Evolutionary conservation across 2,329 filamentous ascomycete genomes (phyloP).

Genomic region (Fusarium dimerum): DNA sequence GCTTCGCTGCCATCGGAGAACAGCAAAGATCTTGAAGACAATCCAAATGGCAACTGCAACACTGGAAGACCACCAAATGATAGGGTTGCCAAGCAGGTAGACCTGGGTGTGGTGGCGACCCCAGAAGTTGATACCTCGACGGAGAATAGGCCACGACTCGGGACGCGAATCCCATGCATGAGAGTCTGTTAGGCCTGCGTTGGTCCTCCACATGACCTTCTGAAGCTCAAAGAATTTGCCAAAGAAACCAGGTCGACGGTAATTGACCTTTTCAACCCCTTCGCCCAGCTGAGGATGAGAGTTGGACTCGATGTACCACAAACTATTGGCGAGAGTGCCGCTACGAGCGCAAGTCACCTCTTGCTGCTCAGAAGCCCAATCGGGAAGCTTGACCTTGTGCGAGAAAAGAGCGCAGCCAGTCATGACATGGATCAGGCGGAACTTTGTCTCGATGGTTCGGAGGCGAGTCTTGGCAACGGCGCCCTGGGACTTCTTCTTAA

Average conservation of each 20-base stretch:
- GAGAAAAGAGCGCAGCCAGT: conserved; percentile 95
- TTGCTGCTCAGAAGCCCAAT: conserved; percentile 97
- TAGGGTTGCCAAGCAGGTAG: conserved; percentile 91
- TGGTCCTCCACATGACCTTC: conserved; percentile 98
- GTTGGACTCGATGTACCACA: conserved; percentile 97
- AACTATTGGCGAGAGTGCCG: conserved; percentile 89
- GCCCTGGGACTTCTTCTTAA: conserved; percentile 83
- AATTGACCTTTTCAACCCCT: conserved; percentile 91
- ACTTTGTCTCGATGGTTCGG: conserved; percentile 95
- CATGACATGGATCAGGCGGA: conserved; percentile 94
- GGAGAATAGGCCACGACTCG: conserved; percentile 86
- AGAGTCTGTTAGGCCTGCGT: conserved; percentile 92
- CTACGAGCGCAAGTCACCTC: conserved; percentile 96
- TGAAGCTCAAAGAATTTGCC: conserved; percentile 98
- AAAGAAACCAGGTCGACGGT: conserved; percentile 90
- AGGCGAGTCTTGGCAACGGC: conserved; percentile 78
- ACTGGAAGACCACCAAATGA: conserved; percentile 93
- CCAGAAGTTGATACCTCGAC: conserved; percentile 99
- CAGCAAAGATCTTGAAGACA: conserved; percentile 81
- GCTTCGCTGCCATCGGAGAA: conserved; percentile 92
- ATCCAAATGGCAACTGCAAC: conserved; percentile 75
- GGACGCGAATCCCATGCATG: conserved; percentile 98
- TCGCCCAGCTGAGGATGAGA: conserved; percentile 74
- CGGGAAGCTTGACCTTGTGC: conserved; percentile 97
- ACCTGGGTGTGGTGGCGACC: conserved; percentile 91